Percentiles rank a stretch among this genome's conserved stretches.
Conservation (phyloP, 805 yeast species). For the Yueomyces sp. region DNA sequence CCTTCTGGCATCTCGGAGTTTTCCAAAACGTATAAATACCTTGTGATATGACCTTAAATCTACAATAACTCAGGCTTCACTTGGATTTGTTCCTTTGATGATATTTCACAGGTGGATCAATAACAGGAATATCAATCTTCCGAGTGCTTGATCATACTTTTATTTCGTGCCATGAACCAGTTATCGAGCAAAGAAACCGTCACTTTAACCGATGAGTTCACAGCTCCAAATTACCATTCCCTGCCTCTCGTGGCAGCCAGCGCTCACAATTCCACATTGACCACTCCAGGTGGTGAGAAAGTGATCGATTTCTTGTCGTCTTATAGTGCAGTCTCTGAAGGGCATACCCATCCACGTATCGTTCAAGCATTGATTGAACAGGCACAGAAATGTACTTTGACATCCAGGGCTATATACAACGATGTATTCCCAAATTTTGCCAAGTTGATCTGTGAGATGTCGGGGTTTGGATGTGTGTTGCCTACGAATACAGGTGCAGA, state of each 20-base stretch:
- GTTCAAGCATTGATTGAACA: slow-evolving; percentile 75
- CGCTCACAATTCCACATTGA: slow-evolving; percentile 84
- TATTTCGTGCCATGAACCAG: not conserved
- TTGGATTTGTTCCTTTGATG: too few species aligned
- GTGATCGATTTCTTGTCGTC: slow-evolving; percentile 89
- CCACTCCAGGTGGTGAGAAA: slow-evolving; percentile 97
- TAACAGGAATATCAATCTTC: too few species aligned
- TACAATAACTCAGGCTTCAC: too few species aligned
- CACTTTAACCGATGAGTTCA: slow-evolving; percentile 60
- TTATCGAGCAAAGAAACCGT: slow-evolving; percentile 53
- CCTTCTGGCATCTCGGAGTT: too few species aligned
- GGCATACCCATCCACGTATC: slow-evolving; percentile 94
- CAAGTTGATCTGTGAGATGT: slow-evolving; percentile 76
- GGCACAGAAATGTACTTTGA: slow-evolving; percentile 70
- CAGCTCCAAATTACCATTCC: slow-evolving; percentile 97
- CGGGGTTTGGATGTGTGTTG: slow-evolving; percentile 81
- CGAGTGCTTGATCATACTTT: too few species aligned
- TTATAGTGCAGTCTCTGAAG: slow-evolving; percentile 95
- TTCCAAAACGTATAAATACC: too few species aligned
- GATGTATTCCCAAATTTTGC: slow-evolving; percentile 82
- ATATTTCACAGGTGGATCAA: too few species aligned
- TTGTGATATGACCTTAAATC: too few species aligned
- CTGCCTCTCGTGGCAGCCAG: slow-evolving; percentile 84
- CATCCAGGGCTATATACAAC: slow-evolving; percentile 86
- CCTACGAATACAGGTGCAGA: slow-evolving; percentile 99